Evolutionary conservation across 441 rosid species (phyloP).

Genomic region (Viola pubescens): DNA sequence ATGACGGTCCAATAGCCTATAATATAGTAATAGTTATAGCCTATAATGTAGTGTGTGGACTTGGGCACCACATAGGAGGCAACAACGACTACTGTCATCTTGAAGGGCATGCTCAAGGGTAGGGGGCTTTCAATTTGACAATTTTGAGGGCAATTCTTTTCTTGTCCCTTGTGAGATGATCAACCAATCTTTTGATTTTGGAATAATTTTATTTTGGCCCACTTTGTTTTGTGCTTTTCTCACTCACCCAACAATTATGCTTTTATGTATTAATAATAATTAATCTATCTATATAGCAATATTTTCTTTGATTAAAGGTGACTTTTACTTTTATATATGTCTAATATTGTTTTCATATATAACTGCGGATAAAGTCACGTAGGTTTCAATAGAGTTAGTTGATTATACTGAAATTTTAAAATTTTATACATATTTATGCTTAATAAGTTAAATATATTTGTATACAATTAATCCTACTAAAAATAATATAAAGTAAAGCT

Average conservation of each 20-base stretch:
- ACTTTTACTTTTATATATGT: no score
- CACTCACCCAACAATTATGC: background rate
- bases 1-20: background rate
- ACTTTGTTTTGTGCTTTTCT: constrained; percentile 9
- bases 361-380: no score
- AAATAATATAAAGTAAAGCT: no score
- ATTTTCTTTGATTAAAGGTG: no score
- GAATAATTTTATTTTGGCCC: constrained; percentile 4
- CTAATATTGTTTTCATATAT: no score
- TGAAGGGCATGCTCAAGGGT: background rate
- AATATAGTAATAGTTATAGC: constrained; percentile 7
- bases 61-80: constrained; percentile 27
- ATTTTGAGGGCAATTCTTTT: constrained; percentile 3
- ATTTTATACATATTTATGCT: no score
- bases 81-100: constrained; percentile 26
- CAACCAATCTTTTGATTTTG: background rate
- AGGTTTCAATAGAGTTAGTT: no score
- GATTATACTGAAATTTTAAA: no score
- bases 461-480: no score
- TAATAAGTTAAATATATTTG: no score
- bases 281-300: background rate
- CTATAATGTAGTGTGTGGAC: constrained; percentile 3
- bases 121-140: constrained; percentile 3
- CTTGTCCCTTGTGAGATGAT: background rate
- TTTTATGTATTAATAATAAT: background rate